Evolutionary conservation across 306 rosid species (phyloP).

Genomic region (Benincasa hispida): DNA sequence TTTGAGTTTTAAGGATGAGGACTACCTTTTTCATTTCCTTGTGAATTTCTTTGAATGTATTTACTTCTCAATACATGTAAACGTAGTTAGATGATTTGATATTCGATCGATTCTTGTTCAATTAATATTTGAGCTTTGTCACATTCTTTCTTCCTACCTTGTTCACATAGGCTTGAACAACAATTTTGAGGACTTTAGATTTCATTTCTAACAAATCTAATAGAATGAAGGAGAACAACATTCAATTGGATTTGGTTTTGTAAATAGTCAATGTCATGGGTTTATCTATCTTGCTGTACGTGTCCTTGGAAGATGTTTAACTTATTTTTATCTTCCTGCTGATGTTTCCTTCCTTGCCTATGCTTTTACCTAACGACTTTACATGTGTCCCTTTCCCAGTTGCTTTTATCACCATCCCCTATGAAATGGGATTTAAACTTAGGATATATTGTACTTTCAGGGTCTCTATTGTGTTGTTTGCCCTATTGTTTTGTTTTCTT

Average conservation of each 20-base stretch:
- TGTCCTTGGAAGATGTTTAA: not conserved
- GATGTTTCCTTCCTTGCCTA: not conserved
- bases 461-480: not conserved
- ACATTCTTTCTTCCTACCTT: not conserved
- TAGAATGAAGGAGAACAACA: not conserved
- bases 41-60: not conserved
- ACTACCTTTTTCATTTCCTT: not conserved
- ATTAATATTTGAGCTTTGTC: not conserved
- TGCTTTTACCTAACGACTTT: not conserved
- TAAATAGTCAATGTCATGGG: not conserved
- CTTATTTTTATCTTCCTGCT: not conserved
- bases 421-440: not conserved
- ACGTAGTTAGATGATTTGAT: not conserved
- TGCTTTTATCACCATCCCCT: not conserved
- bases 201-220: not conserved
- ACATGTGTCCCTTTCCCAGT: not conserved
- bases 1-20: not conserved
- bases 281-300: not conserved
- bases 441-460: not conserved
- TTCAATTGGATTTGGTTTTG: not conserved
- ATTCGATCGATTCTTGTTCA: not conserved
- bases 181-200: not conserved
- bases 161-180: not conserved
- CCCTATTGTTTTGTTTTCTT: not conserved
- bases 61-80: not conserved